Evolutionary conservation across 306 rosid species (phyloP), one percentile per base, ranked within the genome.

Genomic region (Pueraria montana): DNA sequence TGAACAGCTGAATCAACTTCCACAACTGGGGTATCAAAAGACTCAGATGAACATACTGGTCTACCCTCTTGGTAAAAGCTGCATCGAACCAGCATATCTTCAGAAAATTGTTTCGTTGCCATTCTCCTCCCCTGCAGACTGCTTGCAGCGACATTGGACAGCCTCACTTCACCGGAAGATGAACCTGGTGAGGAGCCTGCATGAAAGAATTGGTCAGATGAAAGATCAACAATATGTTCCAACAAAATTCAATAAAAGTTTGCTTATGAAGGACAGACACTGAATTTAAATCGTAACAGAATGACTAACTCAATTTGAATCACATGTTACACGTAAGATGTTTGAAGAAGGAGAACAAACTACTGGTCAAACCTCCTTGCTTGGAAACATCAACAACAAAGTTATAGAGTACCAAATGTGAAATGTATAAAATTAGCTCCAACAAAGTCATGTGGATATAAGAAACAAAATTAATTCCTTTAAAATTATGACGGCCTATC

Each of bases 121-220:
- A 48, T 68, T 85, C 70, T 77, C 80, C 79, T 69, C 62, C 81
- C 87, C 55, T 69, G 87, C 38, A 84, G 86, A 68, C 79, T 77
- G 80, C 55, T 74, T 30, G 72, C 62, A 38, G 84, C 50, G 63
- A 84, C 40, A 81, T 58, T 78, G 26, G 76, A 52, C 42, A 61
- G 86, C 84, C 86, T 86, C 46, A 84, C 66, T 81, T 89, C 89
- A 66, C 80, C 86, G 71, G 70, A 86, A 77, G 91, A 87, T 50
- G 89, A 87, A 71, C 80, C 86, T 5, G 62, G 86, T 5, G 87
- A 87, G 80, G 86, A 82, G 84, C 82, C 84, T 88, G 89, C 59
- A 72, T 20, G 85, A 73, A 79, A 78, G 71, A 48, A 77, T 67
- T 49, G 49, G 11, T 56, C 34, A 68, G 55, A 73, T 61, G 52